Base-by-base conservation (phyloP, 2,329 filamentous ascomycete species). In the Bipolaris cookei region DNA sequence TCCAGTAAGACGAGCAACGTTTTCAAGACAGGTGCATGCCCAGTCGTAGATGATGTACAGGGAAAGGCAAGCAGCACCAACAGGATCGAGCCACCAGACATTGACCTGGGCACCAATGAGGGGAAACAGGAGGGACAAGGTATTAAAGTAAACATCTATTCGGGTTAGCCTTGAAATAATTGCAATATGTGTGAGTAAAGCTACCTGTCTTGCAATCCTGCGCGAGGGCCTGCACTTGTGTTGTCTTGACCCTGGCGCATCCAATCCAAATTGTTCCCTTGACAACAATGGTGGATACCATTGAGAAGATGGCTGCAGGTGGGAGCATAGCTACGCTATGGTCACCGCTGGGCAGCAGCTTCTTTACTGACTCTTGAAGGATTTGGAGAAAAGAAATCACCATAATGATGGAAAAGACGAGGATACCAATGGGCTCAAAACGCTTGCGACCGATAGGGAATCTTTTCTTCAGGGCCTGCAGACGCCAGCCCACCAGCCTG, bases 31-130 rank as follows among this genome's bases (percentile, higher is more conserved):
- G 0, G 87, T 89, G 43, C 81, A 80, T 1, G 83, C 83, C 88
- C 87, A 90, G 74, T 90, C 88, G 73, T 84, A 86, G 64, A 90
- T 89, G 71, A 90, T 88, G 76, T 83, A 89, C 4, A 89, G 73
- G 0, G 87, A 88, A 0, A 90, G 78, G 0, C 89, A 66, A 0
- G 83, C 82, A 3, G 87, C 88, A 52, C 87, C 88, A 0, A 83
- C 78, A 6, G 83, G 83, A 68, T 90, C 88, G 13, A 90, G 79
- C 87, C 87, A 90, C 87, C 88, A 90, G 13, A 88, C 67, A 21
- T 84, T 70, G 3, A 83, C 78, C 46, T 83, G 79, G 63, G 83
- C 79, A 6, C 88, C 88, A 47, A 89, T 81, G 25, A 88, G 77
- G 0, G 86, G 86, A 64, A 88, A 88, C 7, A 86, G 77, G 1